Conservation (phyloP, 225 moss, liverwort and hornwort genomes). For the Anthoceros angustus region DNA sequence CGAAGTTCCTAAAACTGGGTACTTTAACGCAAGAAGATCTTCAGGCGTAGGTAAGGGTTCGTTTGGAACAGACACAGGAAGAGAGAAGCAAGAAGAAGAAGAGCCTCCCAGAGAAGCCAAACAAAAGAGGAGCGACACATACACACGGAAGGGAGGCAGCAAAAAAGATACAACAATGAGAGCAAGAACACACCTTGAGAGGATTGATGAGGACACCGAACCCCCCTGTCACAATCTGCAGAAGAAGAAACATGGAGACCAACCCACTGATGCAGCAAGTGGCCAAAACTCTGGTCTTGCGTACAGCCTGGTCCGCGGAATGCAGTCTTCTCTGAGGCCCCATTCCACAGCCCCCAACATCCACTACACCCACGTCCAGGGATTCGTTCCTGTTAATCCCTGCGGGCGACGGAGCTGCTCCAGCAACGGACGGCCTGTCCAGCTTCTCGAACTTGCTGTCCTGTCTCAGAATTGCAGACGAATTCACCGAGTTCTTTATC, state of each 20-base stretch:
- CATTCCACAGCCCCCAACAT: neutral
- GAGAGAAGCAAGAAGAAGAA: neutral
- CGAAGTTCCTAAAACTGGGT: no score
- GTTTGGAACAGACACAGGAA: neutral
- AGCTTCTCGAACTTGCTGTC: constrained; percentile 2
- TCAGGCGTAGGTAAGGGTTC: neutral
- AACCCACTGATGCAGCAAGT: constrained; percentile 15
- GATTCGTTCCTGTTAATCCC: no score
- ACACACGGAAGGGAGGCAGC: neutral
- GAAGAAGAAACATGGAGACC: constrained; percentile 11
- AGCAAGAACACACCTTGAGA: constrained; percentile 5
- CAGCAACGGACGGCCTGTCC: neutral
- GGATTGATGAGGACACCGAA: constrained; percentile 11
- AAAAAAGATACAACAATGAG: neutral
- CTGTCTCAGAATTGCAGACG: neutral
- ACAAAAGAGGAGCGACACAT: neutral
- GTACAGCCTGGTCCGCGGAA: constrained; percentile 5
- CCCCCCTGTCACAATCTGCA: constrained; percentile 18
- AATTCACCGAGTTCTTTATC: neutral
- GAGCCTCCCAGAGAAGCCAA: neutral
- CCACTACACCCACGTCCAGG: neutral
- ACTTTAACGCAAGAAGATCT: neutral
- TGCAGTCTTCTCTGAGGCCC: neutral
- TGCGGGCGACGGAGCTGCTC: neutral
- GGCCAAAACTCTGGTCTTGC: constrained; percentile 10